Conservation (phyloP, 2,329 filamentous ascomycete species). For the Botrytis cinerea region DNA sequence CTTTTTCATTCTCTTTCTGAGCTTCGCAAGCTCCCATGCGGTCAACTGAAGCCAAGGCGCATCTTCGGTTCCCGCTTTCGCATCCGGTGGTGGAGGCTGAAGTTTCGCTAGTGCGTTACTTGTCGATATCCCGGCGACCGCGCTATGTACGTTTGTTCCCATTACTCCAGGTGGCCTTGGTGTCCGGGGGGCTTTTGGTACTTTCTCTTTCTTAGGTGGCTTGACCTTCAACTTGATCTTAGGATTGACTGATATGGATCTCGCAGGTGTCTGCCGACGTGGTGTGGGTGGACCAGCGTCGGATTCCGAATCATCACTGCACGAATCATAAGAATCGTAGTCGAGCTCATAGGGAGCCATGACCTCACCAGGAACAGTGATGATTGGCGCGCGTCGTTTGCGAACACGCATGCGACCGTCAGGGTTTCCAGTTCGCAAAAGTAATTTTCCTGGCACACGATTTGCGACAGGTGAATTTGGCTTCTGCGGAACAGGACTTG, state of each 20-base stretch:
- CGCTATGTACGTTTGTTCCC: conserved; percentile 43
- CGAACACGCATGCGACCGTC: conserved; percentile 28
- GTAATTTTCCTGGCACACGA: conserved; percentile 50
- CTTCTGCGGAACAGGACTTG: conserved; percentile 48
- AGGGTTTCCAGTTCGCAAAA: conserved; percentile 48
- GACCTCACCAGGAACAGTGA: conserved; percentile 67
- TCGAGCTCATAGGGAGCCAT: conserved; percentile 66
- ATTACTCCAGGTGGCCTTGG: conserved; percentile 40
- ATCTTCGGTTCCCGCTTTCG: conserved; percentile 58
- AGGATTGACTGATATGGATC: conserved; percentile 26
- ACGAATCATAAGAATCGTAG: conserved; percentile 55
- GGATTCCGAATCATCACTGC: conserved; percentile 34
- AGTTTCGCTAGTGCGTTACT: conserved; percentile 44
- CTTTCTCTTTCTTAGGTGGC: conserved; percentile 34
- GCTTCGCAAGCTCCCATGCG: conserved; percentile 63
- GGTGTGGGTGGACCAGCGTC: conserved; percentile 42
- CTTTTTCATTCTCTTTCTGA: conserved; percentile 89
- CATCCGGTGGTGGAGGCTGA: conserved; percentile 61
- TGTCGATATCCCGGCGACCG: conserved; percentile 43
- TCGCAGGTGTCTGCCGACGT: conserved; percentile 32
- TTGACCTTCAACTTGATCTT: conserved; percentile 40
- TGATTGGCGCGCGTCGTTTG: conserved; percentile 51
- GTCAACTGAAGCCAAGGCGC: conserved; percentile 68
- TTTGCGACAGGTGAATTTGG: conserved; percentile 56
- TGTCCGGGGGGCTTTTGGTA: conserved; percentile 36